Percentiles rank a stretch among this genome's conserved stretches.
Evolutionary conservation across 2,329 filamentous ascomycete genomes (phyloP).

Genomic region (Colletotrichum tofieldiae): DNA sequence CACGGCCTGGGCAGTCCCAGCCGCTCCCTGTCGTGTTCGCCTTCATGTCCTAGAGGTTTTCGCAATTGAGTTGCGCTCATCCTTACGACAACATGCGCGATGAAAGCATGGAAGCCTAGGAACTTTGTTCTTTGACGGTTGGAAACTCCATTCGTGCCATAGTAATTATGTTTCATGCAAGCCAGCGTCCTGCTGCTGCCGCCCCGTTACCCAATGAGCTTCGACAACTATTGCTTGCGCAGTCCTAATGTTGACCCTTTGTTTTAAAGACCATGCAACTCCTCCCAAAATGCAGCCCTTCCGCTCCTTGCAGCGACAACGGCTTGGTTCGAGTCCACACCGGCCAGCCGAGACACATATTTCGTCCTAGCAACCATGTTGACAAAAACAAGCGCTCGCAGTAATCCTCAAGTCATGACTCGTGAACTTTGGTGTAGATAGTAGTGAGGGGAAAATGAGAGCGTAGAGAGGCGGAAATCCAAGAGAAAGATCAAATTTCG

Average conservation of each 20-base stretch:
- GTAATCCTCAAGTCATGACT: constrained; percentile 1
- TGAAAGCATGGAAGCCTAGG: background rate
- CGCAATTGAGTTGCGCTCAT: background rate
- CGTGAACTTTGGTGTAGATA: background rate
- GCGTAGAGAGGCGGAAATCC: background rate
- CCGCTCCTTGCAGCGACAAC: background rate
- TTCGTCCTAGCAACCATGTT: background rate
- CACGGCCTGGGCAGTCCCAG: background rate
- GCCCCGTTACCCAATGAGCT: background rate
- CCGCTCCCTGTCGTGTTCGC: background rate
- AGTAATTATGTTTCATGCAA: background rate
- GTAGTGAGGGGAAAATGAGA: background rate
- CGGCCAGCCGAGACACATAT: background rate
- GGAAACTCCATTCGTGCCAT: background rate
- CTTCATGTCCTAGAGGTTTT: background rate
- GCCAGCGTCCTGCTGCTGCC: too few species aligned
- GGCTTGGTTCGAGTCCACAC: background rate
- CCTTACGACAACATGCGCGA: background rate
- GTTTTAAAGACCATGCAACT: background rate
- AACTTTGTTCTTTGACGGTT: background rate
- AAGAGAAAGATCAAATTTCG: background rate
- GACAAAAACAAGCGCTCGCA: background rate
- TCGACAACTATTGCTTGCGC: constrained; percentile 36
- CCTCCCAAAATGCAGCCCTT: constrained; percentile 12
- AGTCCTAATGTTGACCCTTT: constrained; percentile 32